phyloP scores from a whole-genome alignment of 202 grass and related monocot species.

The Schoenoplectus tabernaemontani region DNA sequence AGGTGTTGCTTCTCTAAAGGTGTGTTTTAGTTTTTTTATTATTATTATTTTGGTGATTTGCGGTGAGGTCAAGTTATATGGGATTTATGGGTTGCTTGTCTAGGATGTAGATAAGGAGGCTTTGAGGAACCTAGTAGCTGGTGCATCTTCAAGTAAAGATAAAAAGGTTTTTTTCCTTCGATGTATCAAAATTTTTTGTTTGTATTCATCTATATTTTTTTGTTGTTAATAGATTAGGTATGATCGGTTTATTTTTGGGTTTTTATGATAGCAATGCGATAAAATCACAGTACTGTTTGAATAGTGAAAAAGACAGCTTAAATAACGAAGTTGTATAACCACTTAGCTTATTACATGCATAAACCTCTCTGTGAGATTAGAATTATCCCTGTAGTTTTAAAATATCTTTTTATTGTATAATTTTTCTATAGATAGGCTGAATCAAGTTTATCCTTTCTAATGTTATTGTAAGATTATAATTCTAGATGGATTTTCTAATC shows the following conservation, averaged over 20 bases:
- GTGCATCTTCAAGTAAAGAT: conserved; percentile 10
- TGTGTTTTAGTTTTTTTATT: background rate
- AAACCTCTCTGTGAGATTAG: background rate
- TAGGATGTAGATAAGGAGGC: conserved; percentile 46
- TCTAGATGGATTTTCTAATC: background rate
- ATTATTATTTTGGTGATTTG: background rate
- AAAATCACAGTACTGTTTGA: background rate
- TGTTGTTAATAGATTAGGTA: background rate
- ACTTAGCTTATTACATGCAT: background rate
- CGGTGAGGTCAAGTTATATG: conserved; percentile 7
- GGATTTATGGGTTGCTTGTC: conserved; percentile 6
- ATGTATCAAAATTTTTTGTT: background rate
- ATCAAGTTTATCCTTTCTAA: background rate
- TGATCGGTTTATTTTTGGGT: background rate
- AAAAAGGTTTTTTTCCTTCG: background rate
- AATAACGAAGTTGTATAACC: background rate
- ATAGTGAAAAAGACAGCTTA: background rate
- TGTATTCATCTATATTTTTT: background rate
- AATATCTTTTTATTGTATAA: background rate
- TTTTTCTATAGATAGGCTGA: background rate
- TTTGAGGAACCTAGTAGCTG: conserved; percentile 46
- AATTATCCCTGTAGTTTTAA: background rate
- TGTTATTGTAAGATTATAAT: background rate
- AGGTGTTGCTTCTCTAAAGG: conserved; percentile 67
- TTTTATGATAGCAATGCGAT: background rate